Conservation (phyloP, 1,284 basidiomycete genomes). For the Puccinia novopanici region DNA sequence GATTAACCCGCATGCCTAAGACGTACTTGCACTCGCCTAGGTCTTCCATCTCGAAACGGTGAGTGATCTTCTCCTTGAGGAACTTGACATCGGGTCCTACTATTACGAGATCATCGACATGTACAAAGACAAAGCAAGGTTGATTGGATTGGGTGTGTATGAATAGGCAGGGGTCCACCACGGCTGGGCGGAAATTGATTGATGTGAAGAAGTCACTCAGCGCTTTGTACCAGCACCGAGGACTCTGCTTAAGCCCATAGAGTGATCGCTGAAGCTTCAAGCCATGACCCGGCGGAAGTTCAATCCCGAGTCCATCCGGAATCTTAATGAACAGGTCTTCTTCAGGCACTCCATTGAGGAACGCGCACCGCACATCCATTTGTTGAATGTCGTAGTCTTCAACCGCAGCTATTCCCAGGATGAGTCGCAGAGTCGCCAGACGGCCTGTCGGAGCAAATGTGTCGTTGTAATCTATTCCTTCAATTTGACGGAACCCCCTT, state of each 20-base stretch:
- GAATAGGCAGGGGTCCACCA: too few species aligned
- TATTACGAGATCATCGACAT: too few species aligned
- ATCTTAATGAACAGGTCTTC: slow-evolving; percentile 20
- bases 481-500: too few species aligned
- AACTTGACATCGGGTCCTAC: not conserved
- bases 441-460: slow-evolving; percentile 11
- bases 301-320: not conserved
- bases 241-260: slow-evolving; percentile 34
- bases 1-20: slow-evolving; percentile 4
- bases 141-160: not conserved
- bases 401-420: not conserved
- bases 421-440: not conserved
- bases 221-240: slow-evolving; percentile 10
- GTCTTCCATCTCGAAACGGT: slow-evolving; percentile 15
- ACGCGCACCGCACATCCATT: too few species aligned
- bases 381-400: slow-evolving; percentile 8
- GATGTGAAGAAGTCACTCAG: not conserved
- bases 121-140: not conserved
- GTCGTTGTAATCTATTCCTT: not conserved
- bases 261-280: slow-evolving; percentile 5
- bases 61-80: not conserved
- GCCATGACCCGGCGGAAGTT: not conserved
- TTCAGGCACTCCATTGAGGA: too few species aligned
- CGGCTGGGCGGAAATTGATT: not conserved
- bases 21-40: not conserved